Conservation (phyloP, 345 rosid genomes). For the Nasturtium officinale region DNA sequence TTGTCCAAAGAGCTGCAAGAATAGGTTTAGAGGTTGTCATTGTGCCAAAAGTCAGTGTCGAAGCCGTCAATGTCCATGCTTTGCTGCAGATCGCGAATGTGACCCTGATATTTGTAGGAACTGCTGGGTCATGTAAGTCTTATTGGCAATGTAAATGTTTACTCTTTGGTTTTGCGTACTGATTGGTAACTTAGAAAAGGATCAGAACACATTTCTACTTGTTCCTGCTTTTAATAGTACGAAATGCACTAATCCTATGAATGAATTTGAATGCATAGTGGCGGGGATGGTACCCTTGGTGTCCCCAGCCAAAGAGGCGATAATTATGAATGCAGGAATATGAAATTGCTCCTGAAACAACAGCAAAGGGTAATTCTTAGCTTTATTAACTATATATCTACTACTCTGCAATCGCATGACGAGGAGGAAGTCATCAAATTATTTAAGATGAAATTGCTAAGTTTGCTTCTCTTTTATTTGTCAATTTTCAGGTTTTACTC, state of each 20-base stretch:
- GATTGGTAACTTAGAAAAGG: neutral
- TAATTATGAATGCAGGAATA: slow-evolving; percentile 96
- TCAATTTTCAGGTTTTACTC: slow-evolving; percentile 76
- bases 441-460: slow-evolving; percentile 12
- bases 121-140: slow-evolving; percentile 95
- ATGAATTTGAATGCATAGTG: slow-evolving; percentile 50
- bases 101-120: slow-evolving; percentile 99
- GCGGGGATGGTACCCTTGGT: slow-evolving; percentile 97
- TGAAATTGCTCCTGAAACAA: slow-evolving; percentile 98
- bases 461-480: neutral
- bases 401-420: neutral
- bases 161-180: neutral
- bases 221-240: too few species aligned
- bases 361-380: slow-evolving; percentile 75
- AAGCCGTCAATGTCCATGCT: slow-evolving; percentile 99
- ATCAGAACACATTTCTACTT: neutral
- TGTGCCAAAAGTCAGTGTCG: slow-evolving; percentile 99
- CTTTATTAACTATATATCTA: slow-evolving; percentile 3
- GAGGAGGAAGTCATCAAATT: neutral
- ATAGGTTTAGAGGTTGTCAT: slow-evolving; percentile 99
- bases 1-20: slow-evolving; percentile 95
- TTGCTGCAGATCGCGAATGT: slow-evolving; percentile 99
- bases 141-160: slow-evolving; percentile 28
- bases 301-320: slow-evolving; percentile 95
- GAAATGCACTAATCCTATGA: neutral